A percentile compares a stretch with the other conserved stretches of the same genome.
Conservation (phyloP, 352 stramenopile genomes). For the Phytophthora rubi region DNA sequence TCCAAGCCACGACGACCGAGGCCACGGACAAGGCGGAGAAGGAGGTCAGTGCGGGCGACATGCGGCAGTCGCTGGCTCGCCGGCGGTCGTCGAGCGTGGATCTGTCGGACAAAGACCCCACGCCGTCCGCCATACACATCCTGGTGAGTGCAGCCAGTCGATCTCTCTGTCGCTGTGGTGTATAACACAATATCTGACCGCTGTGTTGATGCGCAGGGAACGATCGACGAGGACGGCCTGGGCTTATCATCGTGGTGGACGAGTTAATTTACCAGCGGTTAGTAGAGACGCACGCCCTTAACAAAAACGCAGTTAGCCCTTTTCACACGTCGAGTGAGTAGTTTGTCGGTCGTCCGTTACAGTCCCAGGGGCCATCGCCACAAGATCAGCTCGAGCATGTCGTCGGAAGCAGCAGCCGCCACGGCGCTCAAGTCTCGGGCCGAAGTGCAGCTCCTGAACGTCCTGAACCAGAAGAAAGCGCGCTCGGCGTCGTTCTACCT, state of each 20-base stretch:
- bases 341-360: constrained; percentile 37
- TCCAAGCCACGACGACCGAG: constrained; percentile 86
- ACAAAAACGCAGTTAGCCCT: constrained; percentile 17
- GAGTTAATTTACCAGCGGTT: constrained; percentile 28
- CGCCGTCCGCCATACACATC: constrained; percentile 85
- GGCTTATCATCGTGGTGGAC: constrained; percentile 87
- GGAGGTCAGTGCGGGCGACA: constrained; percentile 56
- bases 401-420: constrained; percentile 19
- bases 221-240: constrained; percentile 88
- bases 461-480: constrained; percentile 60
- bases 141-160: constrained; percentile 45
- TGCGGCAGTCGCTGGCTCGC: constrained; percentile 74
- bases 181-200: neutral
- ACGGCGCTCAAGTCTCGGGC: constrained; percentile 56
- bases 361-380: constrained; percentile 7
- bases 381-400: constrained; percentile 3
- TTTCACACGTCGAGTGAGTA: constrained; percentile 1
- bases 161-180: neutral
- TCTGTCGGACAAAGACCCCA: constrained; percentile 83
- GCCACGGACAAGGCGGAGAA: constrained; percentile 71
- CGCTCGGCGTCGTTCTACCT: constrained; percentile 49
- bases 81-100: constrained; percentile 85
- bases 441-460: constrained; percentile 57
- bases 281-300: neutral
- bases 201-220: constrained; percentile 50